These are phyloP conservation scores for Volvox reticuliferus DNA, from an alignment of 139 green algal species.

Conservation along the genomic window DNA sequence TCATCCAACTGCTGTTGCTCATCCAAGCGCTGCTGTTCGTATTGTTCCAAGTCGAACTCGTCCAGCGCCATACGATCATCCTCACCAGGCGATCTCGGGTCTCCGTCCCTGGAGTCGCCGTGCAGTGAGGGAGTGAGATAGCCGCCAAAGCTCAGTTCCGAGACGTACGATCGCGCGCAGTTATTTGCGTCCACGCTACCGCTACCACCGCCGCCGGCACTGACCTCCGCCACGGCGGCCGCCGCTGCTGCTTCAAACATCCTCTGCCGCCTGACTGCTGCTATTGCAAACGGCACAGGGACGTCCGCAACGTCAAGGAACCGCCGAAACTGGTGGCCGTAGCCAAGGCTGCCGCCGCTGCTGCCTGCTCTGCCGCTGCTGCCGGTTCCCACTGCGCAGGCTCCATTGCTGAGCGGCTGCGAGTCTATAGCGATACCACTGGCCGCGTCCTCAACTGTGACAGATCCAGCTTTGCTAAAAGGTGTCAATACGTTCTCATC, in stretches of 20 bases:
- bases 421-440: background rate
- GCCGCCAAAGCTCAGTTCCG: slow-evolving; percentile 39
- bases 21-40: slow-evolving; percentile 33
- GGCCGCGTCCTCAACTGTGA: background rate
- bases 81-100: background rate
- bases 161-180: slow-evolving; percentile 18
- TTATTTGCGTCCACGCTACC: background rate
- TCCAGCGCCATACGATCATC: background rate
- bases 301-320: slow-evolving; percentile 18
- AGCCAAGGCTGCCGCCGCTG: background rate
- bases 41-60: slow-evolving; percentile 28
- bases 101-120: background rate
- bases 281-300: slow-evolving; percentile 13
- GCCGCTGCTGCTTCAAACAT: slow-evolving; percentile 4
- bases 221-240: background rate
- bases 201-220: background rate
- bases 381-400: background rate
- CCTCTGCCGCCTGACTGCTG: background rate
- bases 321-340: background rate
- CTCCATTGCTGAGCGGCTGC: background rate
- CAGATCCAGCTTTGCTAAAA: background rate
- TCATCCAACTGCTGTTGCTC: slow-evolving; percentile 26
- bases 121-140: slow-evolving; percentile 21
- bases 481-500: background rate
- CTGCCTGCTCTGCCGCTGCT: background rate